Conservation (phyloP, 345 rosid genomes). For the Camelina neglecta region DNA sequence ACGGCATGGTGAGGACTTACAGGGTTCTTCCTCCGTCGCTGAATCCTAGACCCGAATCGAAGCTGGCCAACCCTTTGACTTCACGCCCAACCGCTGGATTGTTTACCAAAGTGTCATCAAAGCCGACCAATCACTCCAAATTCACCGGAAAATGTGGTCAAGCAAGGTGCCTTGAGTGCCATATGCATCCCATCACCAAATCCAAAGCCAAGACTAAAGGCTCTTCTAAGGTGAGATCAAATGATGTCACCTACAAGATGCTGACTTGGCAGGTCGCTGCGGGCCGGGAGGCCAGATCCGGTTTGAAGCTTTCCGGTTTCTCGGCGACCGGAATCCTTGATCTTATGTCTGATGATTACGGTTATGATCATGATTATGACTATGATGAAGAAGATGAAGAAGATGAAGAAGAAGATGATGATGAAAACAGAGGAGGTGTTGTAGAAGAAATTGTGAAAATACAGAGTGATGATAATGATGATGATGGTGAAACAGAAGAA, state of each 20-base stretch:
- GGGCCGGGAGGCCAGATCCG: slow-evolving; percentile 55
- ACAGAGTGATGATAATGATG: slow-evolving; percentile 20
- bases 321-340: slow-evolving; percentile 64
- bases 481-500: slow-evolving; percentile 15
- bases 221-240: slow-evolving; percentile 55
- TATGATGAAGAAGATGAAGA: slow-evolving; percentile 20
- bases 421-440: slow-evolving; percentile 5
- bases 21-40: slow-evolving; percentile 52
- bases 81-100: slow-evolving; percentile 60
- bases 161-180: slow-evolving; percentile 51
- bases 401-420: not conserved
- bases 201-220: slow-evolving; percentile 44
- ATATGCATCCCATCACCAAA: slow-evolving; percentile 40
- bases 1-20: slow-evolving; percentile 68
- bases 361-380: slow-evolving; percentile 30
- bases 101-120: slow-evolving; percentile 53
- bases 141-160: slow-evolving; percentile 72
- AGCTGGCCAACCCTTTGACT: slow-evolving; percentile 46
- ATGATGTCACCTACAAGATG: slow-evolving; percentile 43
- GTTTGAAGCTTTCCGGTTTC: slow-evolving; percentile 52
- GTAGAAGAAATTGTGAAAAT: slow-evolving; percentile 30
- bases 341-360: slow-evolving; percentile 45
- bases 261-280: slow-evolving; percentile 64
- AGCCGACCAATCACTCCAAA: slow-evolving; percentile 85
- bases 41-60: slow-evolving; percentile 48